Evolutionary conservation across 2,329 filamentous ascomycete genomes (phyloP).

Genomic region (Elsinoe perseae): DNA sequence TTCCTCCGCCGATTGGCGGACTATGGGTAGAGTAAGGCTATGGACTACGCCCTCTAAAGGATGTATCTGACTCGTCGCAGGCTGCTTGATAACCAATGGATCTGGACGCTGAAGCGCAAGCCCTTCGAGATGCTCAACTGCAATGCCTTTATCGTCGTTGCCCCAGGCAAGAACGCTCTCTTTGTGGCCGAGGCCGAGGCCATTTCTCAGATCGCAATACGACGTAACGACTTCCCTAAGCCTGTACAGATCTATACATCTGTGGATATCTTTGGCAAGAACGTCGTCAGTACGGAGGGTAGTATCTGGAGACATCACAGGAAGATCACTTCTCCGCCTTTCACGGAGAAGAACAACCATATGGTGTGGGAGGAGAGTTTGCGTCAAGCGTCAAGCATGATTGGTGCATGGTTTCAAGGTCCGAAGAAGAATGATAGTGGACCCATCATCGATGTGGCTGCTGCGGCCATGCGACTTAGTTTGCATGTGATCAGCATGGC

Average conservation of each 20-base stretch:
- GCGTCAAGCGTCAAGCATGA: conserved; percentile 55
- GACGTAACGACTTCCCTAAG: conserved; percentile 66
- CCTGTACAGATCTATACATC: conserved; percentile 52
- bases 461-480: conserved; percentile 58
- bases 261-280: conserved; percentile 61
- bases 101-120: conserved; percentile 48
- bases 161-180: conserved; percentile 47
- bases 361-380: conserved; percentile 58
- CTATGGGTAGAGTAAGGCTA: conserved; percentile 51
- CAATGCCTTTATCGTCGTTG: conserved; percentile 58
- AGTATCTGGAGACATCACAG: conserved; percentile 63
- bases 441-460: conserved; percentile 50
- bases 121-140: conserved; percentile 51
- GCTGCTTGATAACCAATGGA: conserved; percentile 53
- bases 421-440: conserved; percentile 33
- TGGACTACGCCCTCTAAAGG: background rate
- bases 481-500: conserved; percentile 58
- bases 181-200: conserved; percentile 57
- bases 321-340: conserved; percentile 62
- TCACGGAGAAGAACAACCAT: conserved; percentile 68
- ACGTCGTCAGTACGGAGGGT: conserved; percentile 64
- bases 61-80: conserved; percentile 29
- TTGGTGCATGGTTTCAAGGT: conserved; percentile 49
- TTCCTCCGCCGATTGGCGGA: conserved; percentile 51
- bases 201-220: conserved; percentile 56